Base-by-base conservation (phyloP, 2,329 filamentous ascomycete species). In the Myriosclerotinia scirpicola region DNA sequence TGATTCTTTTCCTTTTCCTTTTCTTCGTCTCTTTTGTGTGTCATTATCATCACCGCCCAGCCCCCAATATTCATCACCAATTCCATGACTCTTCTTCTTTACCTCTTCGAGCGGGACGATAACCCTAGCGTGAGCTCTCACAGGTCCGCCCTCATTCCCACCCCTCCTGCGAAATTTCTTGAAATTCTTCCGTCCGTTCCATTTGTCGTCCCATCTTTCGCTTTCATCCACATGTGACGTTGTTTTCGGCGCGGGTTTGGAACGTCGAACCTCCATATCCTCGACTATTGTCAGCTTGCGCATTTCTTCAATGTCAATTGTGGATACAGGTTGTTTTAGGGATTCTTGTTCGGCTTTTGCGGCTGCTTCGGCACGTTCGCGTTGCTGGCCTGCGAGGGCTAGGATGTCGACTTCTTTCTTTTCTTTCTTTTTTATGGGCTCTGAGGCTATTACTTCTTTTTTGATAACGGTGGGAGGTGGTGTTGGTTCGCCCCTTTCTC, bases 171-270 rank as follows among this genome's bases (percentile, higher is more conserved):
- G 83, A 75, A 99, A 99, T 73, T 87, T 90, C 77, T 99, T 99
- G 80, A 97, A 99, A 75, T 99, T 98, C 78, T 92, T 94, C 54
- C 94, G 85, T 0, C 94, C 95, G 75, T 97, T 96, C 95, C 95
- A 99, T 50, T 83, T 84, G 0, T 92, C 87, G 71, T 97, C 86
- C 93, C 94, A 97, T 52, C 91, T 84, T 6, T 88, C 85, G 22
- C 83, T 78, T 44, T 77, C 77, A n/a, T 79, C 75, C 22, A 74
- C 77, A 63, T 78, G 78, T 7, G 53, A 54, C 1, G 63, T 68
- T 40, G 71, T 66, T 65, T 73, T 69, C 62, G 73, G 73, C 73
- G 71, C 71, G 69, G 69, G 64, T 69, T 53, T 74, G 73, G 74
- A 71, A 69, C 74, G 66, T 34, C 81, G 83, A 0, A 97, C 76